Conservation (phyloP, 768 basidiomycete species). For the Glaciozyma antarctica region DNA sequence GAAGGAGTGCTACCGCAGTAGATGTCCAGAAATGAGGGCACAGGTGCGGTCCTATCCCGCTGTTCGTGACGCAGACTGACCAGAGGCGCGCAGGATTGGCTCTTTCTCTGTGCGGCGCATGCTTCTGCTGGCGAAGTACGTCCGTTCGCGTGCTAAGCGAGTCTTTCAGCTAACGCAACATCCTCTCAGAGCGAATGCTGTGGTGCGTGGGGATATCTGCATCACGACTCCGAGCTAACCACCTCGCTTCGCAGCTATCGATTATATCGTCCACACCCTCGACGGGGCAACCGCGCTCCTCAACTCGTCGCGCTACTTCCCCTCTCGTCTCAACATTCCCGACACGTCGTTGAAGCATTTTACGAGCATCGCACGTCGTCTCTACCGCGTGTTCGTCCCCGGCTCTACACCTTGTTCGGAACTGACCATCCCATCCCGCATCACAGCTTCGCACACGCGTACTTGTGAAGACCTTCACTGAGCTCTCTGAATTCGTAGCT, state of each 20-base stretch:
- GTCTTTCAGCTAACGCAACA: not conserved
- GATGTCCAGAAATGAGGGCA: constrained; percentile 92
- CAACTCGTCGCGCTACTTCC: constrained; percentile 78
- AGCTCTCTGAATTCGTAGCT: not conserved
- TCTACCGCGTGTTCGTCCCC: not conserved
- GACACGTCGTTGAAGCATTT: not conserved
- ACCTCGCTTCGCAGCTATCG: constrained; percentile 91
- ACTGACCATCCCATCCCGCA: no score
- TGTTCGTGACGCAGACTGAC: no score
- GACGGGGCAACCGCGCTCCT: constrained; percentile 87
- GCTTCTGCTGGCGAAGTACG: not conserved
- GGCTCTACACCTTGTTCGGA: no score
- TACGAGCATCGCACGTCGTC: not conserved
- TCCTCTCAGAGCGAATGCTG: not conserved
- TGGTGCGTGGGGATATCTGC: not conserved
- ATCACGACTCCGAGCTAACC: not conserved
- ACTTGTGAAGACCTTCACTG: not conserved
- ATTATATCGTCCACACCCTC: constrained; percentile 85
- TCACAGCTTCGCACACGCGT: not conserved
- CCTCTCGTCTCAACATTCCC: constrained; percentile 24
- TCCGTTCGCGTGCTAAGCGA: not conserved
- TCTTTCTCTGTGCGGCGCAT: constrained; percentile 84
- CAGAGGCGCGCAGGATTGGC: constrained; percentile 69
- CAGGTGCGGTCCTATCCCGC: no score
- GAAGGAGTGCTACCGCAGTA: constrained; percentile 70